Conservation (phyloP, 306 rosid genomes). For the Ochetophila trinervis region DNA sequence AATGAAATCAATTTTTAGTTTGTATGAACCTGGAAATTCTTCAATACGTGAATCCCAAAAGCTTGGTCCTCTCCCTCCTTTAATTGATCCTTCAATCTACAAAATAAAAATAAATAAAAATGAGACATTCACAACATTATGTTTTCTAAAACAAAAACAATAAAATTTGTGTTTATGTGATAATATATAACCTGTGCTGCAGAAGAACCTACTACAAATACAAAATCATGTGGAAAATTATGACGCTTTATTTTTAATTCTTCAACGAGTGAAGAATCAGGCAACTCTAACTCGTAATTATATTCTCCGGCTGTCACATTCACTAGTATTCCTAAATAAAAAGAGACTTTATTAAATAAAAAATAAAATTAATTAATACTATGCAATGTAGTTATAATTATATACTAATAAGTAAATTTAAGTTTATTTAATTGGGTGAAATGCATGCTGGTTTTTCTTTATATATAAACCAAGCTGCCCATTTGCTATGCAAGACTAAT, state of each 20-base stretch:
- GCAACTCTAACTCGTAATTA: too few relatives aligned
- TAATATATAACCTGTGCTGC: slow-evolving; percentile 5
- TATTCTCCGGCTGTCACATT: too few relatives aligned
- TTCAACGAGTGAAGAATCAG: background rate
- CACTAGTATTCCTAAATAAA: too few relatives aligned
- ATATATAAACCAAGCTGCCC: too few relatives aligned
- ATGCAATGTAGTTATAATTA: too few relatives aligned
- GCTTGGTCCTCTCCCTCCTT: slow-evolving; percentile 18
- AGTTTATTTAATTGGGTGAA: too few relatives aligned
- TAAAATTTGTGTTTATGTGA: background rate
- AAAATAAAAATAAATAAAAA: background rate
- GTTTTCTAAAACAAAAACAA: background rate
- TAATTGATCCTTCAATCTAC: slow-evolving; percentile 4
- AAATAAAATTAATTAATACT: too few relatives aligned
- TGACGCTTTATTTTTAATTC: slow-evolving; percentile 14
- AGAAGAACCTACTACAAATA: slow-evolving; percentile 25
- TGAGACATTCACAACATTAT: background rate
- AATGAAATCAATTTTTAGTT: background rate
- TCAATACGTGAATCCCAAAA: slow-evolving; percentile 14
- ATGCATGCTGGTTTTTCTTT: too few relatives aligned
- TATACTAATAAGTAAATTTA: too few relatives aligned
- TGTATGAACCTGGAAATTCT: slow-evolving; percentile 9
- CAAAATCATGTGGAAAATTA: slow-evolving; percentile 25
- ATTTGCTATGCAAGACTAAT: too few relatives aligned
- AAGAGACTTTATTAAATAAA: too few relatives aligned